Evolutionary conservation across 208 protist genomes (phyloP).

Genomic region (Trypanosoma theileri): DNA sequence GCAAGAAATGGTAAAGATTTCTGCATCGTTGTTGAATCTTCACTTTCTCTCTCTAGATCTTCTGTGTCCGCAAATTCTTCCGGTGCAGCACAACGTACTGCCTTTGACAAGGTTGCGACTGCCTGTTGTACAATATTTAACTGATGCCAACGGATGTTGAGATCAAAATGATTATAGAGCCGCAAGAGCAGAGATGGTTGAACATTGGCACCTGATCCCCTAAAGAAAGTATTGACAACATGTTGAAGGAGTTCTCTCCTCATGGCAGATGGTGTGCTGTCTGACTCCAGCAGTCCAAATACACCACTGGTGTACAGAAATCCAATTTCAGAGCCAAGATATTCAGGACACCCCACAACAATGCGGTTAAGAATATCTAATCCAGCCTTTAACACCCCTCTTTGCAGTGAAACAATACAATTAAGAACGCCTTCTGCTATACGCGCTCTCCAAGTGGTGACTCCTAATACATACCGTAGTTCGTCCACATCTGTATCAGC

Average conservation of each 20-base stretch:
- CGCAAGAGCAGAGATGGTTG: constrained; percentile 57
- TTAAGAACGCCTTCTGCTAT: constrained; percentile 88
- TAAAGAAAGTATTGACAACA: constrained; percentile 71
- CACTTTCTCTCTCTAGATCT: constrained; percentile 9
- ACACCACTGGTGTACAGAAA: constrained; percentile 92
- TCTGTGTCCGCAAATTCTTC: constrained; percentile 37
- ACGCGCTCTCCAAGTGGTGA: constrained; percentile 51
- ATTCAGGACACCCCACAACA: constrained; percentile 39
- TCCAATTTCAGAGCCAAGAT: constrained; percentile 83
- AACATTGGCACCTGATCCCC: neutral
- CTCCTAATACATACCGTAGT: constrained; percentile 40
- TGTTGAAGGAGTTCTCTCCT: constrained; percentile 88
- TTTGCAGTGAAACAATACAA: constrained; percentile 82
- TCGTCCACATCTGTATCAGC: constrained; percentile 29
- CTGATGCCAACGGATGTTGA: constrained; percentile 74
- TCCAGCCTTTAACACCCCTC: constrained; percentile 80
- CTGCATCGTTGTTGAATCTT: constrained; percentile 21
- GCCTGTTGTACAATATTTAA: constrained; percentile 84
- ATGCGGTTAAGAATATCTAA: constrained; percentile 91
- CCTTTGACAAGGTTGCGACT: constrained; percentile 64
- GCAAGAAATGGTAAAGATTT: constrained; percentile 71
- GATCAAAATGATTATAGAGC: constrained; percentile 77
- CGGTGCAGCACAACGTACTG: constrained; percentile 68
- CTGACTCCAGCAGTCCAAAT: constrained; percentile 90
- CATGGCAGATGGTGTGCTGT: constrained; percentile 80